Evolutionary conservation across 1,139 yeast species (phyloP), one percentile per base, ranked within the genome.

Genomic region (Blastobotrys petasosporus): DNA sequence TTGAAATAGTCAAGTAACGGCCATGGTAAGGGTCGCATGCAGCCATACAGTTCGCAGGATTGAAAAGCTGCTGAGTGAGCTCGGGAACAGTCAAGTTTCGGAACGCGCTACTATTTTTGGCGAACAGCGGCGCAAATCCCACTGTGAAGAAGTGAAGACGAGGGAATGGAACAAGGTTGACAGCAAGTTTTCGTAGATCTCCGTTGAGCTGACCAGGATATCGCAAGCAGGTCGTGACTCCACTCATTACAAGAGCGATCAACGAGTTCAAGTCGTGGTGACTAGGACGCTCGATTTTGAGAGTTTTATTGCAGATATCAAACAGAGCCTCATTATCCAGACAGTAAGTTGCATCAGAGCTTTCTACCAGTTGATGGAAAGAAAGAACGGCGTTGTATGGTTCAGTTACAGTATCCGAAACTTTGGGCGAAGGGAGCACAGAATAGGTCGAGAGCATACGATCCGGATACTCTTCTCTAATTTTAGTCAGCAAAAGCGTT

Each of bases 201-300:
- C 73, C 70, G 59, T 70, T 70, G 42, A 70, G 65, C 58, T 71
- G 74, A 42, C 75, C 74, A 30, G 75, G 75, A 63, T 68, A 70
- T 49, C 75, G 61, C 47, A 70, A 57, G 44, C 72, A 68, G 17
- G 75, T 71, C 45, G 75, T 70, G 45, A 70, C 72, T 37, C 75
- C 75, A 32, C 71, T 64, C 75, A 70, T 71, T 45, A 71, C 75
- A 48, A 62, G 54, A 20, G 75, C 70, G 46, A 70, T 69, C 41
- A 70, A 62, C 49, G 63, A 66, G 58, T 70, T 70, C 43, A 71
- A 63, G 52, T 70, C 73, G 37, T 60, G 59, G 55, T 69, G 69
- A 30, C 68, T 55, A 16, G 75, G 75, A 47, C 66, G 66, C 40
- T 56, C 54, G 41, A 70, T 61, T 53, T 66, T 63, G 49, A 71